Percentiles rank a stretch among this genome's conserved stretches.
These are phyloP conservation scores for Hypoxylon subgilvum DNA, from an alignment of 495 filamentous ascomycete species.

Conservation along the genomic window DNA sequence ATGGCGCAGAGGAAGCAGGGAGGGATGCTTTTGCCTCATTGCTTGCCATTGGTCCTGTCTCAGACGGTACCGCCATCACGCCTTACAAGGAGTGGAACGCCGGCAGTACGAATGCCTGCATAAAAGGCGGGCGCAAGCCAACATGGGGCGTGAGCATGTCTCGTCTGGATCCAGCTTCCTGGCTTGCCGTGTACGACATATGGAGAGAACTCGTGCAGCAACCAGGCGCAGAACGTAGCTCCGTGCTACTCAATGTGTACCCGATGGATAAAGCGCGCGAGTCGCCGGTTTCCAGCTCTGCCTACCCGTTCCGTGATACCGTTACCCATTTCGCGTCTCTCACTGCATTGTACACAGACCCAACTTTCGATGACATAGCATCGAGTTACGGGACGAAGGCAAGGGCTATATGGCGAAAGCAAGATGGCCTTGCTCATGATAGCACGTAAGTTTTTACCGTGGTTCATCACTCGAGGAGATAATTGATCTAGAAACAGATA, in stretches of 20 bases:
- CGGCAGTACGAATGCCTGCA: not conserved
- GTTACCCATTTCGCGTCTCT: not conserved
- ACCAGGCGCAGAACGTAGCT: not conserved
- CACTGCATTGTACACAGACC: not conserved
- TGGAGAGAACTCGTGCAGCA: not conserved
- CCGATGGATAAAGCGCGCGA: conserved; percentile 1
- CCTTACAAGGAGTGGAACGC: not conserved
- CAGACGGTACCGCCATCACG: not conserved
- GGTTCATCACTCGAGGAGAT: not conserved
- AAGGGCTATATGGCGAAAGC: not conserved
- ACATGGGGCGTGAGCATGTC: not conserved
- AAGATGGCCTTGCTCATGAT: not conserved
- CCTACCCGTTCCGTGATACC: not conserved
- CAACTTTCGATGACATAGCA: not conserved
- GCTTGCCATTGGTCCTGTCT: not conserved
- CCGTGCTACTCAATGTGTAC: not conserved
- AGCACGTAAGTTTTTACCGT: not conserved
- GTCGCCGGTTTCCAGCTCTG: not conserved
- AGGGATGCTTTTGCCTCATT: not conserved
- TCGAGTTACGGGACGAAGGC: not conserved
- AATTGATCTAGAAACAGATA: not conserved
- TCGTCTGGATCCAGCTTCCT: not conserved
- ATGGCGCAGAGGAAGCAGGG: not conserved
- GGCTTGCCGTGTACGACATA: not conserved
- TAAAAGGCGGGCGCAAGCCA: not conserved